These are phyloP conservation scores for Corrigiola litoralis DNA, from an alignment of 179 eudicot species.

Conservation along the genomic window DNA sequence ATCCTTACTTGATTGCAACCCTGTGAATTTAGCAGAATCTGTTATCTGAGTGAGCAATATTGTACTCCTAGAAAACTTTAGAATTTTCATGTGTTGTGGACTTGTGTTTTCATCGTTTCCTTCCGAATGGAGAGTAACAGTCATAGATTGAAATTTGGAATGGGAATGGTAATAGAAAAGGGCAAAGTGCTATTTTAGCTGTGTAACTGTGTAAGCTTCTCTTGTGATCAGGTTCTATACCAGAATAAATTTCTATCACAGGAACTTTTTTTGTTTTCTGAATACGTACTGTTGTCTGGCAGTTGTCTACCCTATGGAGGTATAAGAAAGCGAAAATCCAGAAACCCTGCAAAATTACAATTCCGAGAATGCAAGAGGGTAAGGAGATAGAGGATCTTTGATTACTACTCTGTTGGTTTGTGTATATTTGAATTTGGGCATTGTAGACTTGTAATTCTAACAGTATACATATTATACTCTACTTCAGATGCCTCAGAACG, in stretches of 20 bases:
- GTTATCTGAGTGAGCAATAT: too few relatives aligned
- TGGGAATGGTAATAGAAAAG: too few relatives aligned
- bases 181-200: too few relatives aligned
- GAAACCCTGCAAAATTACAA: conserved; percentile 41
- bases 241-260: not conserved
- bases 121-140: too few relatives aligned
- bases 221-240: not conserved
- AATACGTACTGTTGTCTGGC: conserved; percentile 20
- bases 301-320: conserved; percentile 66
- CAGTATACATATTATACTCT: not conserved
- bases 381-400: conserved; percentile 16
- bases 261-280: not conserved
- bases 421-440: not conserved
- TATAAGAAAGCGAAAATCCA: conserved; percentile 57
- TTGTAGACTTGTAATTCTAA: not conserved
- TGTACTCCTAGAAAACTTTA: too few relatives aligned
- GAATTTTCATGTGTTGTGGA: too few relatives aligned
- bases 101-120: too few relatives aligned
- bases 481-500: conserved; percentile 28
- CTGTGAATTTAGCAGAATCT: too few relatives aligned
- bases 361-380: conserved; percentile 33
- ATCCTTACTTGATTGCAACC: too few relatives aligned
- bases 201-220: not conserved
- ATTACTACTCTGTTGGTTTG: not conserved
- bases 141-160: too few relatives aligned